phyloP scores from a whole-genome alignment of 768 basidiomycete genomes.

The Glaciozyma martinii region DNA sequence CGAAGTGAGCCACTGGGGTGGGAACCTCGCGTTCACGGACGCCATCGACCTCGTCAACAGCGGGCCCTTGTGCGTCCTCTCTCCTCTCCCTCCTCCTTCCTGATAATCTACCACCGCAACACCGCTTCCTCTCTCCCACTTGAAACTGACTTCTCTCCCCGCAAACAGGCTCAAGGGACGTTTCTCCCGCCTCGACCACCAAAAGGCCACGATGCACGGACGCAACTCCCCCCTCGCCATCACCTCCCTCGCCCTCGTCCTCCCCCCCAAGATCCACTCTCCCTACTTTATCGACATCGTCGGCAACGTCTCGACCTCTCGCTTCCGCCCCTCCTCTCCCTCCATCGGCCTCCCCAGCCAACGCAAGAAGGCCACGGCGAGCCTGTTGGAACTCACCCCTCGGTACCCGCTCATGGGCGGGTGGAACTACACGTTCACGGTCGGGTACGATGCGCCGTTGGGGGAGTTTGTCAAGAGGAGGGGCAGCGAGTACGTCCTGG shows the following conservation, averaged over 20 bases:
- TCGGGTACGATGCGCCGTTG: constrained; percentile 72
- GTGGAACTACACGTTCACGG: constrained; percentile 93
- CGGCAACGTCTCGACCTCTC: constrained; percentile 94
- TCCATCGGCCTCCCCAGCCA: constrained; percentile 4
- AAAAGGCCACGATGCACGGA: constrained; percentile 62
- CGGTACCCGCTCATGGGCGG: constrained; percentile 90
- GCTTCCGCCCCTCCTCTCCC: constrained; percentile 58
- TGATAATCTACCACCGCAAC: no score
- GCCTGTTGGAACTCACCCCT: constrained; percentile 69
- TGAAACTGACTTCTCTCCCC: background rate
- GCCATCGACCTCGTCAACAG: constrained; percentile 75
- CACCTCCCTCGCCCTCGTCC: constrained; percentile 61
- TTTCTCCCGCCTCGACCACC: constrained; percentile 84
- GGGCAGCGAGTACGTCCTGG: constrained; percentile 51
- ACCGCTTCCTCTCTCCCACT: background rate
- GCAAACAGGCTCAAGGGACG: constrained; percentile 74
- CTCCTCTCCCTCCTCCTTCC: background rate
- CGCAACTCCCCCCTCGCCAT: constrained; percentile 61
- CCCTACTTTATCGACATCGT: constrained; percentile 85
- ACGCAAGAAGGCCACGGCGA: background rate
- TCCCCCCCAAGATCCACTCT: constrained; percentile 71
- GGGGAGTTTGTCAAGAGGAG: constrained; percentile 36
- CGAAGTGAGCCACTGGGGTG: constrained; percentile 96
- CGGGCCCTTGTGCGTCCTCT: constrained; percentile 66
- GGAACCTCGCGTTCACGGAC: constrained; percentile 87